Conservation (phyloP, 768 basidiomycete species). For the Porpolomopsis calyptriformis region DNA sequence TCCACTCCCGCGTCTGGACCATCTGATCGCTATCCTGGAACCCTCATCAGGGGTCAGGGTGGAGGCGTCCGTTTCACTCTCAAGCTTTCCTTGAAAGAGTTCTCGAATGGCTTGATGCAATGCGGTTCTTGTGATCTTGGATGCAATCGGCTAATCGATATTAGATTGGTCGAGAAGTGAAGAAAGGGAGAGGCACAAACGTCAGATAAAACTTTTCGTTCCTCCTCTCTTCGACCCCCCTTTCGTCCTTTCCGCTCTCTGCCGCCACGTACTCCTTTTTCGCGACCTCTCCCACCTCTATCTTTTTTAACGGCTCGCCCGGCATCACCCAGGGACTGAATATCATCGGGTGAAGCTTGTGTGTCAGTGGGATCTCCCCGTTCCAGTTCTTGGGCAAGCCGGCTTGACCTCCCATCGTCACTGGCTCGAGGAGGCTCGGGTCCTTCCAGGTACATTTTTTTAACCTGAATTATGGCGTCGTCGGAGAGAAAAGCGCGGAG, state of each 20-base stretch:
- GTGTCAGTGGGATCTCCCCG: no score
- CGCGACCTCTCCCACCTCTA: conserved; percentile 27
- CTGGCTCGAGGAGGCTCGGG: conserved; percentile 63
- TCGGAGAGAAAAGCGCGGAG: conserved; percentile 57
- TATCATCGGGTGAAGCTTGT: no score
- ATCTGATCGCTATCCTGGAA: conserved; percentile 71
- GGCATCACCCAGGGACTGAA: conserved; percentile 10
- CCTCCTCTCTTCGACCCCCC: conserved; percentile 44
- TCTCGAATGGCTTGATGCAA: conserved; percentile 76
- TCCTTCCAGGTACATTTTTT: conserved; percentile 71
- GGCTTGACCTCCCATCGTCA: conserved; percentile 65
- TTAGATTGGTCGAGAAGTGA: conserved; percentile 9
- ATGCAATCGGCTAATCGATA: conserved; percentile 58
- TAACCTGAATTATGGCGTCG: conserved; percentile 49
- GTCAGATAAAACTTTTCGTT: conserved; percentile 69
- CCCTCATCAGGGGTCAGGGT: conserved; percentile 47
- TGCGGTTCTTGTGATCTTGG: conserved; percentile 70
- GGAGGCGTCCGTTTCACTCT: conserved; percentile 64
- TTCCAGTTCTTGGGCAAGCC: no score
- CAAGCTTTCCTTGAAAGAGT: conserved; percentile 73
- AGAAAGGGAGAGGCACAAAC: conserved; percentile 35
- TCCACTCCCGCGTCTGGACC: conserved; percentile 46
- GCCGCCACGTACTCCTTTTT: conserved; percentile 31
- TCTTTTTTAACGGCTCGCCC: conserved; percentile 18
- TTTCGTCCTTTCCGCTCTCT: conserved; percentile 38